Percentiles rank a stretch among this genome's conserved stretches.
Conservation (phyloP, 1,139 yeast species). For the Meyerozyma guilliermondii region DNA sequence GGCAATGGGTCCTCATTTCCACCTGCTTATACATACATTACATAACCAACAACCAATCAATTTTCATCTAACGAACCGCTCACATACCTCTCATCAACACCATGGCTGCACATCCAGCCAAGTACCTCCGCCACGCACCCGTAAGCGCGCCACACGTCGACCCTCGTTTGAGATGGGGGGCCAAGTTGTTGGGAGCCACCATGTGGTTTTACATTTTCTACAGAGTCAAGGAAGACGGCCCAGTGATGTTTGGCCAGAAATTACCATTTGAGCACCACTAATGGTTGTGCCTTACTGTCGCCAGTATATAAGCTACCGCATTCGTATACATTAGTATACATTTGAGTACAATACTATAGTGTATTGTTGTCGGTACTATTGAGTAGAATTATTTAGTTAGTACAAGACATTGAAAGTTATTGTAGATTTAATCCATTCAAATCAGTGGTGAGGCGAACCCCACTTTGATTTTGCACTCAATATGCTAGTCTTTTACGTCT, state of each 20-base stretch:
- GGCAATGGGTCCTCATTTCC: no score
- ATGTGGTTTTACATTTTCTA: slow-evolving; percentile 87
- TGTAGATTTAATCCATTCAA: no score
- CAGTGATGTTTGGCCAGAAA: slow-evolving; percentile 45
- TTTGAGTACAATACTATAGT: no score
- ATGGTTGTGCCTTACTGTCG: not conserved
- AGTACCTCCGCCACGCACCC: slow-evolving; percentile 50
- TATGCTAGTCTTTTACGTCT: no score
- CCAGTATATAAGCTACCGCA: no score
- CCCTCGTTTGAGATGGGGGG: slow-evolving; percentile 50
- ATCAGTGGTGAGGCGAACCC: no score
- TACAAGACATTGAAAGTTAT: no score
- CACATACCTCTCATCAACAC: not conserved
- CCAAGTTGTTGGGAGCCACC: slow-evolving; percentile 69
- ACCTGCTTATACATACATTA: not conserved
- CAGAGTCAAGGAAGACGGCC: slow-evolving; percentile 69
- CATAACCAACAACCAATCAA: not conserved
- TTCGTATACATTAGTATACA: no score
- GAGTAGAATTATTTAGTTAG: no score
- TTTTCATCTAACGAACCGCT: not conserved
- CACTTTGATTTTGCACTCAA: no score
- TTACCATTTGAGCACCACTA: slow-evolving; percentile 39
- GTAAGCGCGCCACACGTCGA: slow-evolving; percentile 53
- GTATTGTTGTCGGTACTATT: no score
- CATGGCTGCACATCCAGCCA: slow-evolving; percentile 40